Evolutionary conservation across 2,329 filamentous ascomycete species (phyloP).

Genomic region (Talaromyces rugulosus): DNA sequence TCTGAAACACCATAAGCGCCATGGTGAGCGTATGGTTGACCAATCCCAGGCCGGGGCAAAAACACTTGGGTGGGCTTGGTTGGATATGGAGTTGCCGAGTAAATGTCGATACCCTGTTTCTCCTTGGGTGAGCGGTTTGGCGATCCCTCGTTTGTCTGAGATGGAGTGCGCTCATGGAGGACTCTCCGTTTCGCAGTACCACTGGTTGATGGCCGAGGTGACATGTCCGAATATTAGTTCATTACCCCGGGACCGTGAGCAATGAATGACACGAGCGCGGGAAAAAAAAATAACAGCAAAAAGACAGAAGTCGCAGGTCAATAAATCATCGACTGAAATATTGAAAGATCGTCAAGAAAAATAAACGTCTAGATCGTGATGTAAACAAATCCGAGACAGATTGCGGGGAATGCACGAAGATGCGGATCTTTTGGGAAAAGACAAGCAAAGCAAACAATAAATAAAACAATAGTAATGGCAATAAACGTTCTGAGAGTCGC

Average conservation of each 20-base stretch:
- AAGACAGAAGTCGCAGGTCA: slow-evolving; percentile 5
- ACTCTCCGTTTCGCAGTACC: slow-evolving; percentile 37
- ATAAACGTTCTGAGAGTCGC: slow-evolving; percentile 7
- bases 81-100: slow-evolving; percentile 42
- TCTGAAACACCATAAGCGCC: slow-evolving; percentile 30
- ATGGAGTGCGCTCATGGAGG: slow-evolving; percentile 44
- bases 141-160: slow-evolving; percentile 41
- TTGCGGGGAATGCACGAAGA: background rate
- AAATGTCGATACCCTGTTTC: slow-evolving; percentile 35
- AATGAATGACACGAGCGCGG: background rate
- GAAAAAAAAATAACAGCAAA: background rate
- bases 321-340: slow-evolving; percentile 9
- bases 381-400: background rate
- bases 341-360: slow-evolving; percentile 10
- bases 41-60: slow-evolving; percentile 37
- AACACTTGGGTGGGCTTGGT: slow-evolving; percentile 45
- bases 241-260: background rate
- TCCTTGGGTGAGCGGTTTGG: slow-evolving; percentile 35
- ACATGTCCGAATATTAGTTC: slow-evolving; percentile 2
- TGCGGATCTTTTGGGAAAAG: background rate
- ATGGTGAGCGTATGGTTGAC: slow-evolving; percentile 29
- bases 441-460: slow-evolving; percentile 9
- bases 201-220: slow-evolving; percentile 18
- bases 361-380: slow-evolving; percentile 10
- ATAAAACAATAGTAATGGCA: slow-evolving; percentile 12